Evolutionary conservation across 345 rosid species (phyloP).

Genomic region (Salix exigua): DNA sequence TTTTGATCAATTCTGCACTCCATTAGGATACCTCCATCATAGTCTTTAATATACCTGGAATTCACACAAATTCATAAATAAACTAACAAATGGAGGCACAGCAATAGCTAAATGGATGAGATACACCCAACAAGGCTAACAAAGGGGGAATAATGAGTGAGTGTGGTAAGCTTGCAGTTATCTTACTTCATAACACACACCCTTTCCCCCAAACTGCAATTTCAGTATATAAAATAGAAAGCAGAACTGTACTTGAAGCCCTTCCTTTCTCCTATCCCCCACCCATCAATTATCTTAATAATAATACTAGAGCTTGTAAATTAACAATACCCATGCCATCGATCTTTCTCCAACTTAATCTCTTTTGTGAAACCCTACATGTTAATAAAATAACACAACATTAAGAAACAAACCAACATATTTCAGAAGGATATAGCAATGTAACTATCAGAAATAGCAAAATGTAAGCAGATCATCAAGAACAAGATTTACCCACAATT

Average conservation of each 20-base stretch:
- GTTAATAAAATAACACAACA: neutral
- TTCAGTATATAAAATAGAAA: neutral
- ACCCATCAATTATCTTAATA: neutral
- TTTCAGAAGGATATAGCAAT: neutral
- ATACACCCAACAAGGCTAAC: neutral
- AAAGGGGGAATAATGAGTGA: neutral
- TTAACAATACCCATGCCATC: constrained; percentile 90
- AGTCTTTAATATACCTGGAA: constrained; percentile 84
- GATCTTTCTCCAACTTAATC: constrained; percentile 92
- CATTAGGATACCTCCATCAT: constrained; percentile 98
- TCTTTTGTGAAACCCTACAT: constrained; percentile 96
- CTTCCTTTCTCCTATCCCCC: neutral
- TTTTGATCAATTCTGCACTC: constrained; percentile 97
- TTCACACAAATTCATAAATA: neutral
- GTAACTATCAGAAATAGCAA: neutral
- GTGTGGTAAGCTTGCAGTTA: neutral
- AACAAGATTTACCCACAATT: neutral
- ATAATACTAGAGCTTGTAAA: constrained; percentile 5
- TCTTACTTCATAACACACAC: neutral
- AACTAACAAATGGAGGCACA: neutral
- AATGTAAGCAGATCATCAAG: neutral
- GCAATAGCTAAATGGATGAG: neutral
- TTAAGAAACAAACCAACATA: neutral
- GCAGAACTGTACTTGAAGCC: neutral
- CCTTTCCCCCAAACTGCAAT: neutral